Conservation (phyloP, 495 filamentous ascomycete species). For the Elasticomyces elasticus region DNA sequence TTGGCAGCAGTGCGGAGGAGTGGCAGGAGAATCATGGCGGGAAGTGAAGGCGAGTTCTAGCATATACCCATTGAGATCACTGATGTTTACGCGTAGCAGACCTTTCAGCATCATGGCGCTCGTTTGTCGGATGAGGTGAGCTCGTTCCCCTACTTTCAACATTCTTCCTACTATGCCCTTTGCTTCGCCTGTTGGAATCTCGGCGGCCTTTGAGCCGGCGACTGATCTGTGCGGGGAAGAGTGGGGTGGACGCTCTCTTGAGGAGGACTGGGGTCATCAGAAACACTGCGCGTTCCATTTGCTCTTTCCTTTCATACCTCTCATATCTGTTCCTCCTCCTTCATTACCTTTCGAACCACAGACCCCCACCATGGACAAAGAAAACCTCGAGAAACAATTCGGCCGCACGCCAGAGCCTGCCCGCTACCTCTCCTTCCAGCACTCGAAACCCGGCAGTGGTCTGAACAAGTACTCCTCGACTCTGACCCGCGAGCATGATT, state of each 20-base stretch:
- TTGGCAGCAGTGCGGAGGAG: conserved; percentile 17
- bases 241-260: not conserved
- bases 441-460: conserved; percentile 45
- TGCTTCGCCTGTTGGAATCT: not conserved
- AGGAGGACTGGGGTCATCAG: not conserved
- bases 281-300: not conserved
- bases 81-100: no score
- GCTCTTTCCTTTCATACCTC: not conserved
- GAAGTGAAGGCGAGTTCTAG: not conserved
- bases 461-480: conserved; percentile 64
- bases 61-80: not conserved
- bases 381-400: conserved; percentile 33
- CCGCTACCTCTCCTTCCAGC: conserved; percentile 53
- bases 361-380: conserved; percentile 37
- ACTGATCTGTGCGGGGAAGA: not conserved
- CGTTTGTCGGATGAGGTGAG: not conserved
- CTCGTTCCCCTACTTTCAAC: not conserved
- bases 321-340: not conserved
- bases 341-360: not conserved
- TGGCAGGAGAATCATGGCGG: conserved; percentile 13
- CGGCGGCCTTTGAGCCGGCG: not conserved
- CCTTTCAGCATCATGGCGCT: no score
- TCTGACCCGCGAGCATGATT: conserved; percentile 79
- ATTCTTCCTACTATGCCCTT: not conserved
- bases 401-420: conserved; percentile 38